Evolutionary conservation across 345 rosid species (phyloP).

Genomic region (Bruguiera sexangula): DNA sequence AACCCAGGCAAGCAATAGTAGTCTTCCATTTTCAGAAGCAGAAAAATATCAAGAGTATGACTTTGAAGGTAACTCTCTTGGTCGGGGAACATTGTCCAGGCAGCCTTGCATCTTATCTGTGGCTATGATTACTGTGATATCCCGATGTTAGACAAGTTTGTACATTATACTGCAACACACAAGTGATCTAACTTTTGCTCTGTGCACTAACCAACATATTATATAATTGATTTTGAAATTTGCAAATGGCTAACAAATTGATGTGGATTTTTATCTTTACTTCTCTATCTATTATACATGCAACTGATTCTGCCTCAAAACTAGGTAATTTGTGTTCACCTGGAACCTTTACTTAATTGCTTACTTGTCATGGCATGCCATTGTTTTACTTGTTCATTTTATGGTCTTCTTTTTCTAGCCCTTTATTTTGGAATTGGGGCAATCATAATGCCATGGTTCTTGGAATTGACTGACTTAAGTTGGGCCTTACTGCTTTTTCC

Average conservation of each 20-base stretch:
- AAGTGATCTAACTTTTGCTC: no score
- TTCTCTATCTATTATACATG: background rate
- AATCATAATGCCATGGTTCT: no score
- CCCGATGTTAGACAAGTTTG: background rate
- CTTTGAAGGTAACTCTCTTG: constrained; percentile 44
- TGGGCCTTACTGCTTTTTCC: no score
- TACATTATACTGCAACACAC: background rate
- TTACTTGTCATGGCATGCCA: no score
- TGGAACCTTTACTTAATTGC: background rate
- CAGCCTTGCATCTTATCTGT: no score
- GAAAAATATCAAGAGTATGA: constrained; percentile 41
- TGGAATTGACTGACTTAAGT: no score
- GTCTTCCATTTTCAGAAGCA: constrained; percentile 39
- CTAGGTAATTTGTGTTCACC: background rate
- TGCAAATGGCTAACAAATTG: background rate
- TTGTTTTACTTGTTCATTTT: background rate
- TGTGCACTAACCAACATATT: background rate
- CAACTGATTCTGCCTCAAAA: background rate
- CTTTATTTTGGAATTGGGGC: no score
- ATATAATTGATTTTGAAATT: constrained; percentile 1
- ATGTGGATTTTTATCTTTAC: background rate
- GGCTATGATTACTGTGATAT: background rate
- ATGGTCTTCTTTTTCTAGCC: no score
- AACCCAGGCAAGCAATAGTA: constrained; percentile 49
- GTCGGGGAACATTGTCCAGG: no score